Percentiles rank a stretch among this genome's conserved stretches.
Evolutionary conservation across 805 yeast genomes (phyloP).

Genomic region (Brettanomyces custersianus): DNA sequence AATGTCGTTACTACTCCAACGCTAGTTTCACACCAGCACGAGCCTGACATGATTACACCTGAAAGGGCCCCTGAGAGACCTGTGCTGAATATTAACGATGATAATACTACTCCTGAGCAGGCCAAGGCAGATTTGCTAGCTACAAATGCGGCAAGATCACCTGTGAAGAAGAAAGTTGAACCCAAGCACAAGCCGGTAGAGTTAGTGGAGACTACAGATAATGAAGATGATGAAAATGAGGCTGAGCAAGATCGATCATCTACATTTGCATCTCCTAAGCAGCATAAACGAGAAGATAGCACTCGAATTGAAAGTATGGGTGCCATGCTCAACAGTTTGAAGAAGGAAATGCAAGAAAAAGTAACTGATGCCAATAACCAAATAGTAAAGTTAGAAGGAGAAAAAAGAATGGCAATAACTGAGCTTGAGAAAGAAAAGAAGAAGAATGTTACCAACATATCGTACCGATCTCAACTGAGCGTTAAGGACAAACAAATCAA

Average conservation of each 20-base stretch:
- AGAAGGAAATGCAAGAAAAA: constrained; percentile 36
- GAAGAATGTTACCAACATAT: too few species aligned
- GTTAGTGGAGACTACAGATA: not conserved
- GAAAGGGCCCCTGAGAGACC: constrained; percentile 2
- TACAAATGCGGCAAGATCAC: too few species aligned
- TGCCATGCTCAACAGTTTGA: constrained; percentile 25
- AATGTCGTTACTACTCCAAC: not conserved
- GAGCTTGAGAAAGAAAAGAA: not conserved
- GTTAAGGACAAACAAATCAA: too few species aligned
- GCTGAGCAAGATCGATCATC: not conserved
- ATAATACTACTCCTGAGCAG: not conserved
- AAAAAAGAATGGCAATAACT: constrained; percentile 13
- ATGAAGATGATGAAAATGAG: not conserved
- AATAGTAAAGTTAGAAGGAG: constrained; percentile 38
- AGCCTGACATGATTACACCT: constrained; percentile 5
- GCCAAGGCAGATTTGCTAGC: not conserved
- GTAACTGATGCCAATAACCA: constrained; percentile 50
- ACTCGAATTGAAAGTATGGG: constrained; percentile 10
- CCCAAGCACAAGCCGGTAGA: too few species aligned
- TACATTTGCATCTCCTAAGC: not conserved
- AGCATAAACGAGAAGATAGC: not conserved
- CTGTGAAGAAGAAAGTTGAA: too few species aligned
- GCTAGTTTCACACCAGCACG: too few species aligned
- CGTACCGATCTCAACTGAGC: too few species aligned
- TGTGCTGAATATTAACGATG: not conserved